Evolutionary conservation across 257 asterid species (phyloP), one percentile per base, ranked within the genome.

Genomic region (Solanum sejunctum): DNA sequence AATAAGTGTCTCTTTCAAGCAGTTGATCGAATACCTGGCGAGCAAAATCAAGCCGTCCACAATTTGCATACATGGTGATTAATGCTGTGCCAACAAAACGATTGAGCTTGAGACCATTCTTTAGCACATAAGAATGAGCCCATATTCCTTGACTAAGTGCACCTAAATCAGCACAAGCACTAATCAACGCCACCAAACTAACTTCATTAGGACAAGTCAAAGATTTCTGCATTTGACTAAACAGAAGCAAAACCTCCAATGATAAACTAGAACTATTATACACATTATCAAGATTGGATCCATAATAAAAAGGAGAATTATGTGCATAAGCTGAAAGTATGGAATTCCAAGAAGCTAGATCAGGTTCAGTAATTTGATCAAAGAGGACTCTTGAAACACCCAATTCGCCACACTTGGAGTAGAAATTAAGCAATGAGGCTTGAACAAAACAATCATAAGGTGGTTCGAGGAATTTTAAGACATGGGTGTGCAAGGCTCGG

Each of bases 381-480:
- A 93, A 91, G 82, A 82, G 84, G 47, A 79, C 84, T 69, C 85
- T 85, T 12, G 97, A 45, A 89, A 92, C 93, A 89, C 89, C 80
- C 83, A 92, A 89, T 91, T 90, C 45, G 75, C 94, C 63, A 88
- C 89, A 72, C 93, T 87, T 90, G 85, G 97, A 89, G 66, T 93
- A 92, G 82, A 94, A 94, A 78, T 83, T 92, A 71, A 95, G 94
- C 92, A 95, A 85, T 10, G 98, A 93, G 51, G 92, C 94, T 80
- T 89, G 95, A 78, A 93, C 93, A 88, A 90, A 95, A 49, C 86
- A 90, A 89, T 92, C 98, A 11, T 83, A 64, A 23, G 92, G 92
- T 71, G 90, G 83, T 57, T 89, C 54, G 16, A 92, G 92, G 84
- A 90, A 93, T 87, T 94, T 95, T 52, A 95, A 83, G 83, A 91